Percentiles rank a stretch among this genome's conserved stretches.
Evolutionary conservation across 2,329 filamentous ascomycete species (phyloP).

Genomic region (Herpotrichia juniperi): DNA sequence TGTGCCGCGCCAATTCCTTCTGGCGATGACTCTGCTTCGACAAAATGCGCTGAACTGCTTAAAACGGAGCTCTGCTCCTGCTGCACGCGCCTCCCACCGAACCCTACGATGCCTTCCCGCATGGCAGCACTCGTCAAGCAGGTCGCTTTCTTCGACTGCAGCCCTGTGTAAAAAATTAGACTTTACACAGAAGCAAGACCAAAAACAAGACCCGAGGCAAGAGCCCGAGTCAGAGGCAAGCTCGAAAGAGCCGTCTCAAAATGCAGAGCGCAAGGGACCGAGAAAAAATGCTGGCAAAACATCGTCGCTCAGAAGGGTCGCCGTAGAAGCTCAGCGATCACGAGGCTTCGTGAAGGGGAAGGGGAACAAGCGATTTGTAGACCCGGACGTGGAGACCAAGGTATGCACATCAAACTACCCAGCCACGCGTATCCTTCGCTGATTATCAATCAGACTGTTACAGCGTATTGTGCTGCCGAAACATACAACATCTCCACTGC

Average conservation of each 20-base stretch:
- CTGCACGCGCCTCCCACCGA: conserved; percentile 7
- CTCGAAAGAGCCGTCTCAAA: conserved; percentile 14
- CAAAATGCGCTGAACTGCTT: conserved; percentile 27
- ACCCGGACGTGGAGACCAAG: conserved; percentile 54
- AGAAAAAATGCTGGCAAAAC: conserved; percentile 41
- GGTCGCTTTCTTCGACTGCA: conserved; percentile 23
- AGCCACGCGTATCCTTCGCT: background rate
- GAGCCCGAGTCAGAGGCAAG: conserved; percentile 12
- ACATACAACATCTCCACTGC: conserved; percentile 66
- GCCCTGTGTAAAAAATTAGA: conserved; percentile 28
- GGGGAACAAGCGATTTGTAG: conserved; percentile 51
- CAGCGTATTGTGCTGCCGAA: conserved; percentile 72
- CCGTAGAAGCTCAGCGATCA: conserved; percentile 78
- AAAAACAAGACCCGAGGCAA: conserved; percentile 16
- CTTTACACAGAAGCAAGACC: conserved; percentile 28
- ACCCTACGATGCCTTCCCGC: background rate
- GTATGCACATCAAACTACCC: conserved; percentile 19
- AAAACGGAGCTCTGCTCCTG: conserved; percentile 26
- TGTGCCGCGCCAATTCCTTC: conserved; percentile 16
- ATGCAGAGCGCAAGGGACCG: conserved; percentile 24
- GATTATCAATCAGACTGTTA: conserved; percentile 54
- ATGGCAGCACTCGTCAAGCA: conserved; percentile 11
- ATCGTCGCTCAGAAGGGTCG: conserved; percentile 79
- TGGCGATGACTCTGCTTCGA: conserved; percentile 34
- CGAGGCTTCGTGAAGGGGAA: conserved; percentile 58